phyloP scores from a whole-genome alignment of 257 asterid genomes.

The Lycium ferocissimum region DNA sequence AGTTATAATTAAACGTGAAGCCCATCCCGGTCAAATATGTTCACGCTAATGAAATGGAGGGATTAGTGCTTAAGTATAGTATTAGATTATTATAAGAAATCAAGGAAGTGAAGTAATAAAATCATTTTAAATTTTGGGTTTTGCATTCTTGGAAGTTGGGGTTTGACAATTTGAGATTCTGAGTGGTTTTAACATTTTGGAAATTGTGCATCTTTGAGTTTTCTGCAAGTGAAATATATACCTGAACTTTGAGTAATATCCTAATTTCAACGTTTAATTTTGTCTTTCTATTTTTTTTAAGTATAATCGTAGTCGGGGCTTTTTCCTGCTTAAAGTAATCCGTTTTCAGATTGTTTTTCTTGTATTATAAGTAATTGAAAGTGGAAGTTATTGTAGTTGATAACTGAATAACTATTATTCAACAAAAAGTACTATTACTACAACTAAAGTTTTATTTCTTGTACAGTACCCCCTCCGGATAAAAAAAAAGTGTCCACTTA shows the following conservation, averaged over 20 bases:
- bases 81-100: too few relatives aligned
- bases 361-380: not conserved
- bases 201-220: slow-evolving; percentile 33
- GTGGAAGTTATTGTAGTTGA: not conserved
- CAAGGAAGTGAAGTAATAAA: too few relatives aligned
- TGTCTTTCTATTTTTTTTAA: not conserved
- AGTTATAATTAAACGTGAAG: too few relatives aligned
- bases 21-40: too few relatives aligned
- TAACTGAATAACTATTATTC: not conserved
- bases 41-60: too few relatives aligned
- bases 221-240: not conserved
- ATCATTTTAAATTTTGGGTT: not conserved
- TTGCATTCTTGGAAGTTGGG: slow-evolving; percentile 10
- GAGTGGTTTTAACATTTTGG: slow-evolving; percentile 26
- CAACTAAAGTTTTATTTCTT: too few relatives aligned
- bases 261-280: not conserved
- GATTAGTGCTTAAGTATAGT: too few relatives aligned
- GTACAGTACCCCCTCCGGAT: too few relatives aligned
- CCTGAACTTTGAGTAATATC: slow-evolving; percentile 22
- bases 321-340: not conserved
- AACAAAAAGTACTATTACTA: too few relatives aligned
- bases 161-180: slow-evolving; percentile 41
- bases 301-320: not conserved
- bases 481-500: too few relatives aligned
- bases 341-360: slow-evolving; percentile 7